Conservation (phyloP, 768 basidiomycete species). For the Porpolomopsis calyptriformis region DNA sequence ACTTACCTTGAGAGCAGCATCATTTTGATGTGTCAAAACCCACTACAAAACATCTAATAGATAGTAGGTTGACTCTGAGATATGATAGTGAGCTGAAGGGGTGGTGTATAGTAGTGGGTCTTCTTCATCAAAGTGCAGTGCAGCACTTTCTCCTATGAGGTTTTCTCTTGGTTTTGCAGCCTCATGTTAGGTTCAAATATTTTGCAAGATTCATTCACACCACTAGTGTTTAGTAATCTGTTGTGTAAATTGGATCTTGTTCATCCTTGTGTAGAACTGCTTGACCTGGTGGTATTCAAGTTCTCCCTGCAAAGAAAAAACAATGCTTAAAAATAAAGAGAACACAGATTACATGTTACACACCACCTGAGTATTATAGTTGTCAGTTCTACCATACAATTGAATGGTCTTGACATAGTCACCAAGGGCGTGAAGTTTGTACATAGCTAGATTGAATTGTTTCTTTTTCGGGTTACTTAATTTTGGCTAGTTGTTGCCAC, state of each 20-base stretch:
- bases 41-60: constrained; percentile 18
- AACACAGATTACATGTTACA: not conserved
- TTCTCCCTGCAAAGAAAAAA: constrained; percentile 23
- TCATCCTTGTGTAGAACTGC: too few species aligned
- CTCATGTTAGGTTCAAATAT: constrained; percentile 8
- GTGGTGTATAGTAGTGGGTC: constrained; percentile 1
- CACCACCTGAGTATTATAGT: constrained; percentile 24
- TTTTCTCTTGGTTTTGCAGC: constrained; percentile 9
- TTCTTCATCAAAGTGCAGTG: not conserved
- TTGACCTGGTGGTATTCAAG: too few species aligned
- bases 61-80: constrained; percentile 13
- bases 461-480: not conserved
- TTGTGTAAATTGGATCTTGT: constrained; percentile 24
- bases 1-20: constrained; percentile 15
- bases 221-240: constrained; percentile 20
- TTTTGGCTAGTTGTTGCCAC: too few species aligned
- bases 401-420: constrained; percentile 17
- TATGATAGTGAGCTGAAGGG: constrained; percentile 7
- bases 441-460: constrained; percentile 18
- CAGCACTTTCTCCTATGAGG: not conserved
- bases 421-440: constrained; percentile 22
- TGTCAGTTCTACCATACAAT: constrained; percentile 20
- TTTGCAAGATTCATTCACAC: constrained; percentile 8
- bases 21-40: constrained; percentile 1
- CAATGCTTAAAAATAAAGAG: constrained; percentile 11